Evolutionary conservation across 345 rosid species (phyloP), one percentile per base, ranked within the genome.

Genomic region (Eutrema japonicum): DNA sequence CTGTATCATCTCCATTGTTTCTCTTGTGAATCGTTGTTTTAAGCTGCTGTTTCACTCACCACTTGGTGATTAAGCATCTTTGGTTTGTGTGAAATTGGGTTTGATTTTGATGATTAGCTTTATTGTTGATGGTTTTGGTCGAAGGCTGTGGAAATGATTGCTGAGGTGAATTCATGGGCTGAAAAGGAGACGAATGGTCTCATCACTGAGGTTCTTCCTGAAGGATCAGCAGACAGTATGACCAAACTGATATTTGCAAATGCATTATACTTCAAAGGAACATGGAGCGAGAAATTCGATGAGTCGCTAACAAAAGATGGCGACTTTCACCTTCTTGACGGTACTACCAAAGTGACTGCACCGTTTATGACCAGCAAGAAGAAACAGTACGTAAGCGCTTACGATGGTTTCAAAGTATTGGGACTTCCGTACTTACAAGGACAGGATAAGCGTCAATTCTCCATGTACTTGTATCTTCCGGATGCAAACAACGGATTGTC

Each of bases 211-310:
- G 79, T 93, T 76, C 86, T 93, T 42, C 89, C 97, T 6, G 52
- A 84, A 12, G 88, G 86, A 10, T 83, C 96, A 3, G 88, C 86
- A 43, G 87, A 89, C 41, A 40, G 42, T 60, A 70, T 63, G 32
- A 85, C 94, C 10, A 82, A 77, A 73, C 86, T 93, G 50, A 82
- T 93, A 11, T 80, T 91, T 32, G 84, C 90, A 0, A 91, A 89
- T 82, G 98, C 92, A 14, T 81, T 93, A 30, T 93, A 93, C 66
- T 93, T 90, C 81, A 89, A 89, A 45, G 96, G 92, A 10, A 80
- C 88, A 75, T 93, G 98, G 98, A 74, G 29, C 49, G 88, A 91
- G 38, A 84, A 79, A 63, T 91, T 93, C 13, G 86, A 89, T 66
- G 72, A 80, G 1, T 82, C 84, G 0, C 57, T 75, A 43, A 86